Evolutionary conservation across 2,329 filamentous ascomycete genomes (phyloP), one percentile per base, ranked within the genome.

Genomic region (Colletotrichum tropicicola): DNA sequence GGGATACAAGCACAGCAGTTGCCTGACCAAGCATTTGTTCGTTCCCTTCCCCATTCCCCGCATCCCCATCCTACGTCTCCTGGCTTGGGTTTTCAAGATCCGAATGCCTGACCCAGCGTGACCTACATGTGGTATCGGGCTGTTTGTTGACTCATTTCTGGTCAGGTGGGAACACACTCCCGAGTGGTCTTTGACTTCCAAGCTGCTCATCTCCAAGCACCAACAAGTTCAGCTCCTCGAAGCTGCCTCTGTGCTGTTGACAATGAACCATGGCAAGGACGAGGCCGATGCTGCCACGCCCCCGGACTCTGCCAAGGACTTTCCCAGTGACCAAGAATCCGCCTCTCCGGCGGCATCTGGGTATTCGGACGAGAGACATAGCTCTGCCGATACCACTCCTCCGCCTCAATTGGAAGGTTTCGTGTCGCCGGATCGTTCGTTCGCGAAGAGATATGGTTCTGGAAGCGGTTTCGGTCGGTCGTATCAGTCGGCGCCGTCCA

Each of bases 1-100:
- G 87, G 94, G 94, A 82, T 99, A 99, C 89, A 99, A 99, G 90
- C 96, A 99, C 87, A 97, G 94, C 89, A 98, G 96, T 85, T 99
- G 96, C 89, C 89, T 99, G 86, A 97, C 93, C 79, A 99, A 98
- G 89, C 96, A 99, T 90, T 91, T 98, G 96, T 98, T 90, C 89
- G 96, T 97, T 86, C 83, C 86, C 89, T 86, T 84, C 82, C 81
- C 82, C 81, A 82, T 80, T 76, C 78, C 77, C 74, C 73, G 70
- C 73, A 72, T 75, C 72, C 77, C 74, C 75, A 70, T 75, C 76
- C 30, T 45, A 10, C 25, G 25, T 9, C 51, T 52, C 37, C 48
- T 27, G 15, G 49, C 37, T 15, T 35, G 48, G 6, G 19, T 47
- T 49, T 23, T 21, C 76, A 78, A 75, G 76, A 70, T 73, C 73